These are phyloP conservation scores for Moricandia arvensis DNA, from an alignment of 345 rosid genomes.

Conservation along the genomic window DNA sequence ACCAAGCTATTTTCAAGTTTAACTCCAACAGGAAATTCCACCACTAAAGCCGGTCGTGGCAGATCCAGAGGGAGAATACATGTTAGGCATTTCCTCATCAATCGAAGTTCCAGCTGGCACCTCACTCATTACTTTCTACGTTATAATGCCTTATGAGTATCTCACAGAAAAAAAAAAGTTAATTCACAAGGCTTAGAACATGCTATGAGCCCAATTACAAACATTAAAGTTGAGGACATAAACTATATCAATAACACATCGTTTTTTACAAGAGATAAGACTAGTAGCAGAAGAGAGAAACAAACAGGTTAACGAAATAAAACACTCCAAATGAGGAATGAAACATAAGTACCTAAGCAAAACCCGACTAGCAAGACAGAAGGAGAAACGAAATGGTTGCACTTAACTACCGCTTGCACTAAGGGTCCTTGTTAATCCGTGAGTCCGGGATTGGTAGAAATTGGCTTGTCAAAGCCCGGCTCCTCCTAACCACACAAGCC, in stretches of 20 bases:
- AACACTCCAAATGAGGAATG: neutral
- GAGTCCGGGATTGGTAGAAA: neutral
- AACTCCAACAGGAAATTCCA: no score
- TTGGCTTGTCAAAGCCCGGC: neutral
- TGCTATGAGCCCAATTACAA: neutral
- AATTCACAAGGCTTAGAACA: neutral
- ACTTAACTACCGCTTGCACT: neutral
- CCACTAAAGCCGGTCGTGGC: conserved; percentile 91
- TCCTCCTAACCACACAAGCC: neutral
- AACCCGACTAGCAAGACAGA: neutral
- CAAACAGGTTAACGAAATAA: no score
- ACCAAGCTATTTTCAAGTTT: no score
- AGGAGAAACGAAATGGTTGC: neutral
- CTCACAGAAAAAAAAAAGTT: neutral
- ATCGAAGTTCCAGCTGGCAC: conserved; percentile 73
- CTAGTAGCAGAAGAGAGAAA: neutral
- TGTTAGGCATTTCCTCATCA: conserved; percentile 69
- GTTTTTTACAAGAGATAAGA: neutral
- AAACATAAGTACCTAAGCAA: neutral
- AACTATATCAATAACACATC: neutral
- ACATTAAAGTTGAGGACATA: neutral
- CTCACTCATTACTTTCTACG: conserved; percentile 97
- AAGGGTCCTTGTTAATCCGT: no score
- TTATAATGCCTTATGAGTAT: conserved; percentile 69
- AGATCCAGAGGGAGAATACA: conserved; percentile 92